Evolutionary conservation across 441 rosid species (phyloP), one percentile per base, ranked within the genome.

Genomic region (Hura crepitans): DNA sequence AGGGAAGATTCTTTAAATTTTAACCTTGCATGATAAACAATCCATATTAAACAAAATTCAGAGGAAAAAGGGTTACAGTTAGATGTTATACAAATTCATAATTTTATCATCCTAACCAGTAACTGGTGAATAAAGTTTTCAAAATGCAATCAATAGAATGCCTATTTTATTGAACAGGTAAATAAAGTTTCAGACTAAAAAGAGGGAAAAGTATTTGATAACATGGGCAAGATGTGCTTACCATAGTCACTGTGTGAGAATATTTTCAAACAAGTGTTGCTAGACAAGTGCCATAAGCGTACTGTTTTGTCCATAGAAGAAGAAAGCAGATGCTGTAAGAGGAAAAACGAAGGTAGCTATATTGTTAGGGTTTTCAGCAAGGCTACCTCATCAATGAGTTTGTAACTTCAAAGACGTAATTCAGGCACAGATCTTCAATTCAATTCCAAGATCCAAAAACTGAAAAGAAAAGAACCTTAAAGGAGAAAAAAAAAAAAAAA

Each of bases 201-300:
- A 35, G 4, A 35, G 6, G 6, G n/a, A n/a, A 42, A 27, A 70
- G 10, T 49, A 74, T 20, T 68, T 59, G 65, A 76, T 35, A 60
- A 25, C 33, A 70, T 35, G 46, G 58, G 58, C 18, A 45, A 47
- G 70, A 74, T 28, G 45, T 43, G 75, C 90, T 84, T 77, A 89
- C 95, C 95, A 59, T 85, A 87, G 78, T 85, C 86, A 57, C 81
- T 87, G 77, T 87, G 95, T 6, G 82, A 76, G 81, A 89, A 89
- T 31, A 81, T 79, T 70, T 83, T 73, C 65, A 85, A 85, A 74
- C 92, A 85, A 69, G 79, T 66, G 73, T 80, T 73, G 62, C 78
- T 76, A 67, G 89, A 89, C 59, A 87, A 83, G 78, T 82, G 85
- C 95, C 92, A 89, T 3, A 87, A 70, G 53, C 89, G 92, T 66